Conservation (phyloP, 2,329 filamentous ascomycete species). For the Sphaerulina populicola region DNA sequence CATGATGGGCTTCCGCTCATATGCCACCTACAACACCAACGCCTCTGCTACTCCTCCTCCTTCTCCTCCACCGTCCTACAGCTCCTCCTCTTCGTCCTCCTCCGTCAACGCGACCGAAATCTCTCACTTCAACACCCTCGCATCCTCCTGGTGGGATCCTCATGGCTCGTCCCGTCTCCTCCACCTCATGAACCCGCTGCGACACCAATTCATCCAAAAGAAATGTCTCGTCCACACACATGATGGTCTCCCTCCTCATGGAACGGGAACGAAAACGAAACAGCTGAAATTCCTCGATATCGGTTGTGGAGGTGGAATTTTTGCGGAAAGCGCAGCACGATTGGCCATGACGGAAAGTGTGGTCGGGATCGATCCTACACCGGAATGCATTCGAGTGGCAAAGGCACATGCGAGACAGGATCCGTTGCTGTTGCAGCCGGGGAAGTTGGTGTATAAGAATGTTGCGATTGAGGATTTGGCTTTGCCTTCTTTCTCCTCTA, state of each 20-base stretch:
- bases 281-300: slow-evolving; percentile 74
- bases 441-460: slow-evolving; percentile 61
- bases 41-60: neutral
- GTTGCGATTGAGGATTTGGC: slow-evolving; percentile 64
- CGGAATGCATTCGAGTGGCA: slow-evolving; percentile 66
- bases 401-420: slow-evolving; percentile 66
- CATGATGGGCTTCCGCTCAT: neutral
- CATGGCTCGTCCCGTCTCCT: slow-evolving; percentile 84
- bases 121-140: slow-evolving; percentile 87
- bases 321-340: slow-evolving; percentile 76
- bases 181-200: slow-evolving; percentile 95
- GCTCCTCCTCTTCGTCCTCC: slow-evolving; percentile 28
- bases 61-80: neutral
- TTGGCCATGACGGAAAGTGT: slow-evolving; percentile 56
- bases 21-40: slow-evolving; percentile 22
- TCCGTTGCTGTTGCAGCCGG: slow-evolving; percentile 51
- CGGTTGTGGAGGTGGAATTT: slow-evolving; percentile 93
- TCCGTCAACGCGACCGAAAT: slow-evolving; percentile 85
- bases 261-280: neutral
- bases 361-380: slow-evolving; percentile 69
- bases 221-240: slow-evolving; percentile 52
- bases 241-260: slow-evolving; percentile 2
- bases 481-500: slow-evolving; percentile 1
- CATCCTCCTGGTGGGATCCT: slow-evolving; percentile 94
- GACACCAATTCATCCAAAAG: slow-evolving; percentile 77